Evolutionary conservation across 345 rosid genomes (phyloP).

Genomic region (Citrus medica): DNA sequence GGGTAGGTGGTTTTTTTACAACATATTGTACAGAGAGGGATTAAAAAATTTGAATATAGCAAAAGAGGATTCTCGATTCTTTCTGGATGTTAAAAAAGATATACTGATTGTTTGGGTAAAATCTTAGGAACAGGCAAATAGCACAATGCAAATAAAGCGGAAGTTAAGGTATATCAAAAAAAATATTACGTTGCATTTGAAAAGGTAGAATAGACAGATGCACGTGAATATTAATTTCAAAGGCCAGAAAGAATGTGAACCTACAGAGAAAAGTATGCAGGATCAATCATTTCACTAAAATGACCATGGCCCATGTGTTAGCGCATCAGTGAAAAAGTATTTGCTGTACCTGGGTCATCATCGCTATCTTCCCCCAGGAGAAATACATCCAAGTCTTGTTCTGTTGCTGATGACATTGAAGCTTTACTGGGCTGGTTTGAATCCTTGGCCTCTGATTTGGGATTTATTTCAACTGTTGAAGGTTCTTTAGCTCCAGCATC

Average conservation of each 20-base stretch:
- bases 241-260: not conserved
- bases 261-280: not conserved
- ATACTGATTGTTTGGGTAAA: not conserved
- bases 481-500: constrained; percentile 21
- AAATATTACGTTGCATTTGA: not conserved
- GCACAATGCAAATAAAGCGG: not conserved
- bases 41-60: not conserved
- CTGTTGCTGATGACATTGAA: constrained; percentile 28
- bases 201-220: not conserved
- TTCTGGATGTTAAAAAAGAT: not conserved
- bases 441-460: constrained; percentile 26
- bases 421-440: constrained; percentile 29
- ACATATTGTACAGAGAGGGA: not conserved
- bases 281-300: not conserved
- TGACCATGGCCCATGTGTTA: not conserved
- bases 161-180: not conserved
- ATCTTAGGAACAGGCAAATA: not conserved
- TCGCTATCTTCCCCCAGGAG: constrained; percentile 70
- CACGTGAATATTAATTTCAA: not conserved
- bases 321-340: not conserved
- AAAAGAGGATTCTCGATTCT: not conserved
- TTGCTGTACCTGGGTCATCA: constrained; percentile 42
- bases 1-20: not conserved
- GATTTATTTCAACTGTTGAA: constrained; percentile 17
- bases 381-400: constrained; percentile 59